These are phyloP conservation scores for Fusarium sororula DNA, from an alignment of 2,329 filamentous ascomycete species.

Conservation along the genomic window DNA sequence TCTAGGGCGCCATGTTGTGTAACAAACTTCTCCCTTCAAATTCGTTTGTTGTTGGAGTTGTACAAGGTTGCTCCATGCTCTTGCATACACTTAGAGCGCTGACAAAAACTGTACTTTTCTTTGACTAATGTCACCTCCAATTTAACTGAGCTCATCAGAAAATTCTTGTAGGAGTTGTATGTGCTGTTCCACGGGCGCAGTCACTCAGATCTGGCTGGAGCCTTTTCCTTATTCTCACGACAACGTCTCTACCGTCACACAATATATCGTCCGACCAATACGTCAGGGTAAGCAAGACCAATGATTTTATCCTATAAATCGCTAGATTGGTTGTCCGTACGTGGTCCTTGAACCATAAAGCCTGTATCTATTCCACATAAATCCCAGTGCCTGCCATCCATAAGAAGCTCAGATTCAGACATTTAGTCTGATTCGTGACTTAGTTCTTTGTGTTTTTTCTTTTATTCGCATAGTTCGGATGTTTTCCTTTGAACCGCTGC, in stretches of 20 bases:
- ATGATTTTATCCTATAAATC: neutral
- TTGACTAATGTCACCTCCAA: neutral
- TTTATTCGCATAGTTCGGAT: neutral
- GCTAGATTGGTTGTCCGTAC: neutral
- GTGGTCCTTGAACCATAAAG: neutral
- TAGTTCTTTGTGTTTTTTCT: neutral
- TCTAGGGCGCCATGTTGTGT: neutral
- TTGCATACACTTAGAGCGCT: neutral
- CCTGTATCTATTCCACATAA: neutral
- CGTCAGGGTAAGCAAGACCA: no score
- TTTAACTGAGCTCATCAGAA: neutral
- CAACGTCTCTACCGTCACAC: neutral
- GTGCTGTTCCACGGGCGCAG: neutral
- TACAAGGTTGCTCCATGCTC: neutral
- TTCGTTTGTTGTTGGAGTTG: neutral
- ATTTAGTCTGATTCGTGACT: neutral
- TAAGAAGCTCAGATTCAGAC: neutral
- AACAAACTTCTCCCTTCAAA: neutral
- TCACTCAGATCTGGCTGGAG: neutral
- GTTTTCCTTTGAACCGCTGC: fast-evolving
- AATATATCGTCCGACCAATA: neutral
- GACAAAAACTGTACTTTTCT: neutral
- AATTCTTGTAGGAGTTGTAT: neutral
- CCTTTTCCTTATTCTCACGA: no score
- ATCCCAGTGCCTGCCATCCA: neutral